phyloP scores from a whole-genome alignment of 202 grass and related monocot species.

The Digitaria exilis region DNA sequence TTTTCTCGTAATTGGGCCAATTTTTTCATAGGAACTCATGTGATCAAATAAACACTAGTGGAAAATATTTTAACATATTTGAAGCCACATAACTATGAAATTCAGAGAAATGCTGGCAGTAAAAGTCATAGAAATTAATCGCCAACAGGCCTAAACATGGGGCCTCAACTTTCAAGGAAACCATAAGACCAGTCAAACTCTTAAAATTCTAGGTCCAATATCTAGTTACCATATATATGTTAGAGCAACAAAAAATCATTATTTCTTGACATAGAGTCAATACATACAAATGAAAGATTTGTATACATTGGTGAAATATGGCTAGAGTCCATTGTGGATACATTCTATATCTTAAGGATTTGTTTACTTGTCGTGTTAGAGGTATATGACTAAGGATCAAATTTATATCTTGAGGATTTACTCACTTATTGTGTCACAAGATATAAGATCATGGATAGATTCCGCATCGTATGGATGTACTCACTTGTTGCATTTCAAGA shows the following conservation, averaged over 20 bases:
- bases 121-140: too few relatives aligned
- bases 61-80: too few relatives aligned
- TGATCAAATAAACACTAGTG: too few relatives aligned
- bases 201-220: not conserved
- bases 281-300: not conserved
- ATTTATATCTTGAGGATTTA: not conserved
- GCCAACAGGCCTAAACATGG: not conserved
- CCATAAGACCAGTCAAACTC: not conserved
- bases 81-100: too few relatives aligned
- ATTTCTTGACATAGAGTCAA: not conserved
- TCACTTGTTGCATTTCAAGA: not conserved
- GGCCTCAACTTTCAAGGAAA: not conserved
- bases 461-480: not conserved
- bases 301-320: not conserved
- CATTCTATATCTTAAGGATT: not conserved
- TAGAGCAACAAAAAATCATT: not conserved
- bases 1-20: too few relatives aligned
- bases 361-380: not conserved
- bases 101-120: too few relatives aligned
- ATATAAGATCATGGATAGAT: not conserved
- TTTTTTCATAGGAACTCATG: too few relatives aligned
- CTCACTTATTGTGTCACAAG: too few relatives aligned
- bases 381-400: not conserved
- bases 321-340: not conserved
- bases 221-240: not conserved